A percentile compares a stretch with the other conserved stretches of the same genome.
phyloP scores from a whole-genome alignment of 345 rosid species.

The Heritiera littoralis region DNA sequence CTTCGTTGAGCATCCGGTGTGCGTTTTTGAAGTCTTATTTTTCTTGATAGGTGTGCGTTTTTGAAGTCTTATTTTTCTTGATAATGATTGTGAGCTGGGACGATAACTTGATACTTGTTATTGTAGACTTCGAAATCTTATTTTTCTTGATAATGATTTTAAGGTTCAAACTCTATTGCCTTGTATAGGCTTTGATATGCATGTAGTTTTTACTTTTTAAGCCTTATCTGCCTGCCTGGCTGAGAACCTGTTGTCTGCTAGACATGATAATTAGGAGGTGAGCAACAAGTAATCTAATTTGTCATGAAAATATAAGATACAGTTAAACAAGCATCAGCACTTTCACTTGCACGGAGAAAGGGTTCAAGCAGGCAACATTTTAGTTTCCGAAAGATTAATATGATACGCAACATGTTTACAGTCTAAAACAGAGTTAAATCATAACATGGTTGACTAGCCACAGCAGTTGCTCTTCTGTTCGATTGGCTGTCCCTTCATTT shows the following conservation, averaged over 20 bases:
- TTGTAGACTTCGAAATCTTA: neutral
- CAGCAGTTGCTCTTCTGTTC: conserved; percentile 67
- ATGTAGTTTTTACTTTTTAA: neutral
- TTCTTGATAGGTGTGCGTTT: neutral
- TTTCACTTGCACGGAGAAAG: neutral
- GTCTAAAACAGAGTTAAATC: conserved; percentile 1
- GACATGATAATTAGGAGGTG: no score
- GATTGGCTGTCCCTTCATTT: conserved; percentile 84
- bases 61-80: neutral
- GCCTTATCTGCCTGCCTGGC: neutral
- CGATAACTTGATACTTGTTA: no score
- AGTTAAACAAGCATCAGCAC: neutral
- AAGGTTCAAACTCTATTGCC: no score
- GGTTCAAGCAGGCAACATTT: conserved; percentile 15
- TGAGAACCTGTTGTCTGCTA: no score
- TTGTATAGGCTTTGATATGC: no score
- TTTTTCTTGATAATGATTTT: neutral
- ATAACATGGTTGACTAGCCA: conserved; percentile 40
- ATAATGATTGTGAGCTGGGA: neutral
- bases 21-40: neutral
- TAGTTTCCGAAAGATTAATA: conserved; percentile 16
- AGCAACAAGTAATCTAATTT: neutral
- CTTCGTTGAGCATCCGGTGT: no score
- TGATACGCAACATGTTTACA: conserved; percentile 15
- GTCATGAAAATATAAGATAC: neutral